Evolutionary conservation across 164 flowering plant genomes (phyloP).

Genomic region (Tetracentron sinense): DNA sequence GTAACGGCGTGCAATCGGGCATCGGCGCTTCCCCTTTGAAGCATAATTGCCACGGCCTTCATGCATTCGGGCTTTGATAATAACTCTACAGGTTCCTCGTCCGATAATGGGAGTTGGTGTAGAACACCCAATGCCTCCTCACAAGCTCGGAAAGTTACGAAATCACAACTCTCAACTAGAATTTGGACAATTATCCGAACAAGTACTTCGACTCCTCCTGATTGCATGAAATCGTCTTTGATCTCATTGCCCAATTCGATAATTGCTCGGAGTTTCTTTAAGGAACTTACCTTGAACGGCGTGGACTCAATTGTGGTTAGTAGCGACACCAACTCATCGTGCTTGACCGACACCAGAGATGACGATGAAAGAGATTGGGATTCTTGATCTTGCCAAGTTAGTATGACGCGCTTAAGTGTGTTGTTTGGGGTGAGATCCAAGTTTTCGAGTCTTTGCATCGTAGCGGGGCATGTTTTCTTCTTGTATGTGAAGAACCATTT

Average conservation of each 20-base stretch:
- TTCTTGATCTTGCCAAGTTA: slow-evolving; percentile 29
- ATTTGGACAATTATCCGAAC: slow-evolving; percentile 31
- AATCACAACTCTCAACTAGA: slow-evolving; percentile 37
- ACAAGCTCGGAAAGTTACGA: slow-evolving; percentile 43
- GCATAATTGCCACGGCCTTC: slow-evolving; percentile 43
- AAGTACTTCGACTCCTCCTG: slow-evolving; percentile 45
- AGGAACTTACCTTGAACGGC: slow-evolving; percentile 50
- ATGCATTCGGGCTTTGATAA: slow-evolving; percentile 40
- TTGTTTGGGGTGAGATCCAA: slow-evolving; percentile 55
- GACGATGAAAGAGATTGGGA: slow-evolving; percentile 3
- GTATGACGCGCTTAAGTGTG: slow-evolving; percentile 60
- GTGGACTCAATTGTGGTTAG: slow-evolving; percentile 36
- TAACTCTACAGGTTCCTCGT: slow-evolving; percentile 20
- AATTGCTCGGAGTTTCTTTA: slow-evolving; percentile 41
- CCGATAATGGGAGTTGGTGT: slow-evolving; percentile 27
- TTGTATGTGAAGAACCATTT: slow-evolving; percentile 56
- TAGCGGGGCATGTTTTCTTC: slow-evolving; percentile 66
- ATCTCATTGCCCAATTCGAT: slow-evolving; percentile 29
- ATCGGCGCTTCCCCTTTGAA: slow-evolving; percentile 59
- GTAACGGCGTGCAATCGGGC: slow-evolving; percentile 43
- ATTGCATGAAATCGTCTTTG: slow-evolving; percentile 29
- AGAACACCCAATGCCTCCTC: slow-evolving; percentile 61
- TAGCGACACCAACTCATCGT: slow-evolving; percentile 34
- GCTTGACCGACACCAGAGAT: slow-evolving; percentile 17
- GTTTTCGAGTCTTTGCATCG: slow-evolving; percentile 46